phyloP scores from a whole-genome alignment of 1,284 basidiomycete genomes.

The Ganoderma lingzhi region DNA sequence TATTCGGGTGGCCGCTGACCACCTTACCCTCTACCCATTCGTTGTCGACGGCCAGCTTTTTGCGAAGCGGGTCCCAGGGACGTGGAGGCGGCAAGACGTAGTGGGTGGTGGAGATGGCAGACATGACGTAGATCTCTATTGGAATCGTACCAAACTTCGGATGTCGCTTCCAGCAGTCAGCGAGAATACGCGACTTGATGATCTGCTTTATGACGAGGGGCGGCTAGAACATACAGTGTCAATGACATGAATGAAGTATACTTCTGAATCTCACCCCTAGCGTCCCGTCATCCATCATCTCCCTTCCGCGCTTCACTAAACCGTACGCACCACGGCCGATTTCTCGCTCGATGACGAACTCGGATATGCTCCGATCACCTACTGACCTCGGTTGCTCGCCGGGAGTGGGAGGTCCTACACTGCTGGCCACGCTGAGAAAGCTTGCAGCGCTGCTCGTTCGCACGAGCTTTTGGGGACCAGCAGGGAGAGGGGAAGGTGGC shows the following conservation, averaged over 20 bases:
- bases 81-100: slow-evolving; percentile 76
- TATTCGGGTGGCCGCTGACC: slow-evolving; percentile 88
- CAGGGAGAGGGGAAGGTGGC: slow-evolving; percentile 65
- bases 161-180: slow-evolving; percentile 99
- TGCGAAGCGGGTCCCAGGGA: slow-evolving; percentile 82
- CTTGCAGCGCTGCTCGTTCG: slow-evolving; percentile 70
- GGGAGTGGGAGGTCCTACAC: slow-evolving; percentile 71
- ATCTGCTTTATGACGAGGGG: slow-evolving; percentile 96
- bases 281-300: slow-evolving; percentile 79
- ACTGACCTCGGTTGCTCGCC: slow-evolving; percentile 57
- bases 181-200: slow-evolving; percentile 97
- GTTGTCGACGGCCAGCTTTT: slow-evolving; percentile 42
- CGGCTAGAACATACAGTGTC: slow-evolving; percentile 50
- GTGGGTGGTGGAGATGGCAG: slow-evolving; percentile 79
- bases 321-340: slow-evolving; percentile 98
- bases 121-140: slow-evolving; percentile 99
- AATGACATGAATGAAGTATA: slow-evolving; percentile 15
- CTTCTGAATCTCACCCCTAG: slow-evolving; percentile 71
- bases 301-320: slow-evolving; percentile 89
- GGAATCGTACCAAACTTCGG: slow-evolving; percentile 95
- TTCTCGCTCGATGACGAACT: slow-evolving; percentile 86
- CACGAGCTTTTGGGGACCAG: slow-evolving; percentile 65
- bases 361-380: slow-evolving; percentile 73
- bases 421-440: slow-evolving; percentile 63
- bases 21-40: slow-evolving; percentile 73